Base-by-base conservation (phyloP, 441 rosid genomes). In the Breynia disticha region DNA sequence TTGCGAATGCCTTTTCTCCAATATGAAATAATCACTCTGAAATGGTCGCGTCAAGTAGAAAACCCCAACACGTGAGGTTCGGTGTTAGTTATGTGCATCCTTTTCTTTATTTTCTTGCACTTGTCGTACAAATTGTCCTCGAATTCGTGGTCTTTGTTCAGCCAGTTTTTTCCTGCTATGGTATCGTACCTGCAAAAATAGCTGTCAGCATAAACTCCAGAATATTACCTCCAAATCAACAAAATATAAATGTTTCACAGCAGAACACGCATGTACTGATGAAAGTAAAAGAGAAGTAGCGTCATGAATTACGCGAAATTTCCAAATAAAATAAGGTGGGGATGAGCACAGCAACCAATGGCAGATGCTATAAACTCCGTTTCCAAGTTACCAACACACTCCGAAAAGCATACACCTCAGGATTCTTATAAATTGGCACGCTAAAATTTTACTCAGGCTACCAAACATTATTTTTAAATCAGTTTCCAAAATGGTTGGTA, bases 91-190 rank as follows among this genome's bases (percentile, higher is more conserved):
- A 55, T 19, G 19, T 50, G 51, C 38, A n/a, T 62, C 67, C 57
- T 45, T 35, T 11, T 16, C 72, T 50, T 69, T 64, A 22, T 66
- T 68, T 57, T 50, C 77, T 13, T 41, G 43, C 44, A 43, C 53
- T 50, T 63, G 74, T 44, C 67, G 72, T 20, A 76, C 72, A 65
- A 79, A 79, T 51, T 77, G 82, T 39, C 82, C 86, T 50, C 67
- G 70, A 44, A 75, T 37, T 6, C 80, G 70, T 10, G 82, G 82
- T 54, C 86, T 64, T 51, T 80, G 77, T 59, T 77, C 77, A 0
- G 86, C 82, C 54, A 77, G 64, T 57, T 65, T 73, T 73, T 80
- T 75, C 51, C 82, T 71, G 54, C 82, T 77, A 10, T 80, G 79
- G 48, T 77, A 80, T 46, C 82, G 73, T 53, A 80, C 77, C 82